Percentiles rank a stretch among this genome's conserved stretches.
These are phyloP conservation scores for Cenococcum geophilum DNA, from an alignment of 495 filamentous ascomycete genomes.

Conservation along the genomic window DNA sequence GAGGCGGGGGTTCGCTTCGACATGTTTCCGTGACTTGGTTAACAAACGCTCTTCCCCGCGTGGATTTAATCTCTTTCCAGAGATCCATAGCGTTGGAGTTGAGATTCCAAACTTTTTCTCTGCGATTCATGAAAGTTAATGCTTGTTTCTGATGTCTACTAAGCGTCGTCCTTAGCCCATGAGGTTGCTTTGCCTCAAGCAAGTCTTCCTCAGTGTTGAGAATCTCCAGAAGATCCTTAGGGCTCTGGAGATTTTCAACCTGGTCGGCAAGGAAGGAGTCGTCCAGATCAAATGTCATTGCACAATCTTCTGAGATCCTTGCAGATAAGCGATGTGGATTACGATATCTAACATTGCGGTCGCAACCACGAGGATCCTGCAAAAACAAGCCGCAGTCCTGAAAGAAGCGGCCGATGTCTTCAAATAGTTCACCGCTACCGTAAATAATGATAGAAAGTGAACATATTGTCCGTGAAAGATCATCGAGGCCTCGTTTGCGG, in stretches of 20 bases:
- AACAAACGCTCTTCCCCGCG: not conserved
- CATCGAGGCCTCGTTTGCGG: too few species aligned
- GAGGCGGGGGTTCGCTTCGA: conserved; percentile 7
- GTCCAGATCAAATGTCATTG: conserved; percentile 7
- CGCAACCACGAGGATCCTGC: conserved; percentile 12
- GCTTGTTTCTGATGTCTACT: conserved; percentile 21
- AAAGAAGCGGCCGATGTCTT: conserved; percentile 9
- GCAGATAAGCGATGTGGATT: conserved; percentile 15
- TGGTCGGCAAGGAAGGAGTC: too few species aligned
- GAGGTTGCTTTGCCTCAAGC: conserved; percentile 9
- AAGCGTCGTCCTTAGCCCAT: not conserved
- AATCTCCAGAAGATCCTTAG: not conserved
- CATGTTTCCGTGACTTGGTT: conserved; percentile 10
- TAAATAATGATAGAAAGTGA: conserved; percentile 3
- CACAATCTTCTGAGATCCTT: not conserved
- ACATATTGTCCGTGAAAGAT: too few species aligned
- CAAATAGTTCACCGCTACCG: not conserved
- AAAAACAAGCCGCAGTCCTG: conserved; percentile 9
- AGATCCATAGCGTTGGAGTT: conserved; percentile 3
- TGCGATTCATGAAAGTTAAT: conserved; percentile 17
- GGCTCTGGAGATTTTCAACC: not conserved
- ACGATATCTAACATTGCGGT: conserved; percentile 17
- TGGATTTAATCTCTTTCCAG: not conserved
- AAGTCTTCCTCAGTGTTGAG: not conserved
- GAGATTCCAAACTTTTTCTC: conserved; percentile 10